Percentiles rank a stretch among this genome's conserved stretches.
These are phyloP conservation scores for Catharanthus roseus DNA, from an alignment of 257 asterid genomes.

Conservation along the genomic window DNA sequence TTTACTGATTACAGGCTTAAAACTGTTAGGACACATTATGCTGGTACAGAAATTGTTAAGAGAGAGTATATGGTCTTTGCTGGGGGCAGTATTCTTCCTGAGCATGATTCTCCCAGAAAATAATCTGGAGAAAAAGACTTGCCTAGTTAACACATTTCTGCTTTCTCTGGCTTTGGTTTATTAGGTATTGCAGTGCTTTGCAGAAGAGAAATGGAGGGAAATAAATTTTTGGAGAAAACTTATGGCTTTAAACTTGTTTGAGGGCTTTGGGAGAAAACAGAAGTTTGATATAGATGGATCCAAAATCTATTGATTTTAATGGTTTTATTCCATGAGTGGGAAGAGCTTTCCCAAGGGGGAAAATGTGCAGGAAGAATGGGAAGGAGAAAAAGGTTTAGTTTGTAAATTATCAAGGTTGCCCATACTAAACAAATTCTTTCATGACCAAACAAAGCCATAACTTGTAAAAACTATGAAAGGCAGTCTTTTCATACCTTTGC, in stretches of 20 bases:
- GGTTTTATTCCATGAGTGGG: not conserved
- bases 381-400: not conserved
- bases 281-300: not conserved
- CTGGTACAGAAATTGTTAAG: too few relatives aligned
- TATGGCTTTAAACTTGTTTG: not conserved
- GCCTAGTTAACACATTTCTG: not conserved
- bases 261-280: not conserved
- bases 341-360: not conserved
- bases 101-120: not conserved
- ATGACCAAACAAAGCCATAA: not conserved
- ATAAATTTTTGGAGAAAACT: not conserved
- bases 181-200: not conserved
- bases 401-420: not conserved
- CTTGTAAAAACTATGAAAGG: not conserved
- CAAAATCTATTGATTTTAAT: not conserved
- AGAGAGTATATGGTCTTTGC: too few relatives aligned
- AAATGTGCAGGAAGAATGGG: not conserved
- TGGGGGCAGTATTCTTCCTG: too few relatives aligned
- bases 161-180: not conserved
- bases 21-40: too few relatives aligned
- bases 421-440: too few relatives aligned
- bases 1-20: too few relatives aligned
- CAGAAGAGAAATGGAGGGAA: not conserved
- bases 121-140: not conserved
- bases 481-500: not conserved